phyloP scores from a whole-genome alignment of 176 grass and related monocot species.

The Rhynchospora pubera region DNA sequence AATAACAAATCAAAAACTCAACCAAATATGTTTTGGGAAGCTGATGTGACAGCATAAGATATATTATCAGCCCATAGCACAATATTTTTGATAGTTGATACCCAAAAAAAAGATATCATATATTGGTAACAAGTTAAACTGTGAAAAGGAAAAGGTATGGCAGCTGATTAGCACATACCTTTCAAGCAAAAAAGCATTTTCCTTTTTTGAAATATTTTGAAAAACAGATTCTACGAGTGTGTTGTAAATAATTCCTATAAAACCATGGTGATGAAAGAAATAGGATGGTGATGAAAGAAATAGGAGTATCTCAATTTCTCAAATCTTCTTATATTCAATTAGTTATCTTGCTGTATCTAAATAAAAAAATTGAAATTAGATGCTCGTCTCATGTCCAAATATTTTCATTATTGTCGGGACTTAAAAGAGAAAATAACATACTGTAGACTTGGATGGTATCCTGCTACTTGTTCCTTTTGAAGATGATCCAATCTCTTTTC shows the following conservation, averaged over 20 bases:
- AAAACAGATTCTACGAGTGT: background rate
- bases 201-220: background rate
- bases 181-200: background rate
- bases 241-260: background rate
- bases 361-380: background rate
- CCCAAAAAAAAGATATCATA: background rate
- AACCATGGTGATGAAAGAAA: background rate
- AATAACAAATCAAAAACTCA: background rate
- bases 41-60: background rate
- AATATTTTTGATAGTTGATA: background rate
- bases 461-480: conserved; percentile 20
- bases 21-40: background rate
- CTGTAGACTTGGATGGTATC: background rate
- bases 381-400: background rate
- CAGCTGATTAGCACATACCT: background rate
- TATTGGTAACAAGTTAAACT: background rate
- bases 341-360: background rate
- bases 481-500: background rate
- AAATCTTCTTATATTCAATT: background rate
- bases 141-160: background rate
- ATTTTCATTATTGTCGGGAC: background rate
- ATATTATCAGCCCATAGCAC: background rate
- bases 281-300: too few species aligned
- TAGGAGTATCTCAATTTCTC: background rate
- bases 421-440: conserved; percentile 1